Conservation (phyloP, 2,329 filamentous ascomycete species). For the Cercospora nicotianae region DNA sequence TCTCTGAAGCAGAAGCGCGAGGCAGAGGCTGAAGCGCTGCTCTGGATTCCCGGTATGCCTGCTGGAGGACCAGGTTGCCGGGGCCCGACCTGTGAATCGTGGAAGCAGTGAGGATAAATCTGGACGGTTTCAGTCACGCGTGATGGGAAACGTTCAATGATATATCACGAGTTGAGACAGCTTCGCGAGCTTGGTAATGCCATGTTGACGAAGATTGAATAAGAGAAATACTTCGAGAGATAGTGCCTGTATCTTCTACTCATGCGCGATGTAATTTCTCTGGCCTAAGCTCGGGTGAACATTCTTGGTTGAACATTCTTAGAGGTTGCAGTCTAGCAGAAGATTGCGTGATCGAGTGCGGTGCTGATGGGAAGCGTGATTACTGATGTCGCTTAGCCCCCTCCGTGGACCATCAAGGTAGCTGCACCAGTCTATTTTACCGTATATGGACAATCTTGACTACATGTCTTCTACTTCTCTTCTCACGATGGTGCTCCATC, state of each 20-base stretch:
- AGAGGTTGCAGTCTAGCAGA: background rate
- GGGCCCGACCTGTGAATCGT: background rate
- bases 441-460: background rate
- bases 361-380: background rate
- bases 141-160: background rate
- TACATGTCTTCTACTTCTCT: background rate
- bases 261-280: background rate
- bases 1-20: background rate
- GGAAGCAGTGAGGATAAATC: background rate
- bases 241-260: background rate
- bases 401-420: slow-evolving; percentile 1
- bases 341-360: background rate
- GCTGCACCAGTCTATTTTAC: background rate
- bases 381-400: background rate
- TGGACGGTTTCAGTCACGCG: background rate
- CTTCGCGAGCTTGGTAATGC: background rate
- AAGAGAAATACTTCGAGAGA: background rate
- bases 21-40: background rate
- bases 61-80: background rate
- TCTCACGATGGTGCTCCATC: slow-evolving; percentile 19
- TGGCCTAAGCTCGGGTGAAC: background rate
- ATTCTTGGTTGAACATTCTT: background rate
- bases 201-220: background rate
- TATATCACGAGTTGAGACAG: background rate
- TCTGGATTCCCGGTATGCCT: background rate